These are phyloP conservation scores for Dalechampia spathulata DNA, from an alignment of 441 rosid species.

Conservation along the genomic window DNA sequence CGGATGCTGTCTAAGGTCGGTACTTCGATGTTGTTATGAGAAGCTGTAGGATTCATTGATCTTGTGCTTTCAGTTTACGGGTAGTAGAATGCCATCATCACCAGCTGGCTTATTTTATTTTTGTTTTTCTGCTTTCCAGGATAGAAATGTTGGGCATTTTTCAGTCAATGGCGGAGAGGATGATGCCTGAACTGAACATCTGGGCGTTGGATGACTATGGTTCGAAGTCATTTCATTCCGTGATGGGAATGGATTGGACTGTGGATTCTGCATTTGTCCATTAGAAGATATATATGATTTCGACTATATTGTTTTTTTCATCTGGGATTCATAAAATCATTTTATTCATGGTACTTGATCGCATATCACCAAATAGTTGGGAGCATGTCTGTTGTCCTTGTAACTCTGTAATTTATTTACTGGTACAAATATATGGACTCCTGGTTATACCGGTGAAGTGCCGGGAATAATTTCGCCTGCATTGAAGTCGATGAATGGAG, in stretches of 20 bases:
- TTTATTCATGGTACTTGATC: too few relatives aligned
- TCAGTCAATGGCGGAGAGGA: conserved; percentile 26
- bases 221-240: too few relatives aligned
- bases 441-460: too few relatives aligned
- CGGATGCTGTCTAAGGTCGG: neutral
- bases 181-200: neutral
- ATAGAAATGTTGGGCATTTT: conserved; percentile 36
- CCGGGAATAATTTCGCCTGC: too few relatives aligned
- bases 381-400: too few relatives aligned
- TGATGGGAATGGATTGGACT: too few relatives aligned
- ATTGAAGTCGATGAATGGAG: too few relatives aligned
- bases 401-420: too few relatives aligned
- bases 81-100: too few relatives aligned
- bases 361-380: too few relatives aligned
- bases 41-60: neutral
- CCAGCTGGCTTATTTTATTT: neutral
- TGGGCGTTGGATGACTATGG: neutral
- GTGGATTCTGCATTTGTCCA: neutral
- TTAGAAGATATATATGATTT: neutral
- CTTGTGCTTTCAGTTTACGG: neutral
- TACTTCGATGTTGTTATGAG: neutral
- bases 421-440: too few relatives aligned
- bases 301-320: neutral
- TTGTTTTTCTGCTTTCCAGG: conserved; percentile 25
- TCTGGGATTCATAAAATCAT: neutral